phyloP scores from a whole-genome alignment of 2,329 filamentous ascomycete genomes.

The Lecanoromycetidae sp. region DNA sequence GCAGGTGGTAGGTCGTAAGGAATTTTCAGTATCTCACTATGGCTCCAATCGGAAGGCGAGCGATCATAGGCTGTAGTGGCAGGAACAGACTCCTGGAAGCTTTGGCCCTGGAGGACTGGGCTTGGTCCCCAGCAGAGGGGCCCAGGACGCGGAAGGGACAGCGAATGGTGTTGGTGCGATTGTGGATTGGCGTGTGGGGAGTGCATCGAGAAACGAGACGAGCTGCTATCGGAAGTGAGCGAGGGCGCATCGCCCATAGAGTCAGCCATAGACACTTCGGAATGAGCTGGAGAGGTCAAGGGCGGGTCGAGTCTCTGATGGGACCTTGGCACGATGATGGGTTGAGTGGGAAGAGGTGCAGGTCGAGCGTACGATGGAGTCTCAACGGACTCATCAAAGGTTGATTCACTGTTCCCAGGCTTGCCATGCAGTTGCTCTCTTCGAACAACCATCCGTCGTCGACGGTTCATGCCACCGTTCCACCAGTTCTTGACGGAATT shows the following conservation, averaged over 20 bases:
- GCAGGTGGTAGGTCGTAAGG: neutral
- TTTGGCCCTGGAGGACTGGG: neutral
- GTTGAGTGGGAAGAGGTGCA: conserved; percentile 17
- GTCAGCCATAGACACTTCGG: conserved; percentile 47
- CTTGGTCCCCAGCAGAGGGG: neutral
- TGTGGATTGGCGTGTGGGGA: conserved; percentile 40
- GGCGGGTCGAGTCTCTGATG: conserved; percentile 39
- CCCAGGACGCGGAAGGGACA: conserved; percentile 31
- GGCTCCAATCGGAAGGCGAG: conserved; percentile 6
- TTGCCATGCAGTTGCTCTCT: conserved; percentile 26
- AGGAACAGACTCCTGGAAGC: neutral
- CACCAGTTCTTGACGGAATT: conserved; percentile 98
- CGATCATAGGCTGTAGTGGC: conserved; percentile 2
- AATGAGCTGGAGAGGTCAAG: conserved; percentile 52
- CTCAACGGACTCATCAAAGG: conserved; percentile 24
- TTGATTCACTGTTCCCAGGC: too few relatives aligned
- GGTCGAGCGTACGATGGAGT: conserved; percentile 23
- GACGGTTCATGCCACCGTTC: conserved; percentile 84
- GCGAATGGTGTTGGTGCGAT: conserved; percentile 22
- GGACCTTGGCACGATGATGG: conserved; percentile 16
- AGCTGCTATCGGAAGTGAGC: conserved; percentile 57
- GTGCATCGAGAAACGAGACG: conserved; percentile 45
- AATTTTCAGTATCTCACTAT: neutral
- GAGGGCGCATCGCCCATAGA: conserved; percentile 52
- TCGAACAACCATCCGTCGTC: conserved; percentile 39